phyloP scores from a whole-genome alignment of 306 rosid genomes.

The Quercus parvula region DNA sequence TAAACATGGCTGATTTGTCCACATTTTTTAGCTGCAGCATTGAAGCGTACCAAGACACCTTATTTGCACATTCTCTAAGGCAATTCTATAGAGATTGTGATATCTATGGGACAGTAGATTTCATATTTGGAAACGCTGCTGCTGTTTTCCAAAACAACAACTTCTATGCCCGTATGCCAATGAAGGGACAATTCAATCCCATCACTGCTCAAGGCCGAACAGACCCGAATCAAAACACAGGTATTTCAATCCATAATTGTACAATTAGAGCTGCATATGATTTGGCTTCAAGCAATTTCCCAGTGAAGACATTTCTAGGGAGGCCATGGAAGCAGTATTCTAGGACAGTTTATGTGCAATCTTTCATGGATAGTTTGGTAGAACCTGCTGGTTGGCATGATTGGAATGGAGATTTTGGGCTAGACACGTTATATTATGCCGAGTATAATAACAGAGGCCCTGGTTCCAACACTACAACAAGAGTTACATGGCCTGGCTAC shows the following conservation, averaged over 20 bases:
- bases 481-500: constrained; percentile 25
- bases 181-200: constrained; percentile 12
- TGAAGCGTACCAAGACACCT: constrained; percentile 37
- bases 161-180: constrained; percentile 29
- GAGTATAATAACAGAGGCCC: constrained; percentile 33
- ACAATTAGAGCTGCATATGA: constrained; percentile 19
- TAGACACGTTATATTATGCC: constrained; percentile 33
- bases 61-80: constrained; percentile 37
- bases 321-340: constrained; percentile 49
- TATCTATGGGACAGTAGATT: constrained; percentile 41
- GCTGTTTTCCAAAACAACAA: constrained; percentile 38
- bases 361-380: constrained; percentile 25
- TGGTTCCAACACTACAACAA: constrained; percentile 23
- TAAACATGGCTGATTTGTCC: constrained; percentile 33
- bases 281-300: constrained; percentile 16
- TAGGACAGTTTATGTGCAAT: constrained; percentile 32
- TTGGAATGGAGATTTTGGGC: constrained; percentile 29
- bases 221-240: constrained; percentile 33
- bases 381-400: constrained; percentile 35
- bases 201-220: constrained; percentile 40
- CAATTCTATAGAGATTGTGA: constrained; percentile 50
- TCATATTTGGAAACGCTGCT: constrained; percentile 40
- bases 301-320: constrained; percentile 32
- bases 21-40: constrained; percentile 14
- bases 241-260: constrained; percentile 40